Percentiles rank a stretch among this genome's conserved stretches.
These are phyloP conservation scores for Globisporangium recalcitrans DNA, from an alignment of 352 stramenopile genomes.

Conservation along the genomic window DNA sequence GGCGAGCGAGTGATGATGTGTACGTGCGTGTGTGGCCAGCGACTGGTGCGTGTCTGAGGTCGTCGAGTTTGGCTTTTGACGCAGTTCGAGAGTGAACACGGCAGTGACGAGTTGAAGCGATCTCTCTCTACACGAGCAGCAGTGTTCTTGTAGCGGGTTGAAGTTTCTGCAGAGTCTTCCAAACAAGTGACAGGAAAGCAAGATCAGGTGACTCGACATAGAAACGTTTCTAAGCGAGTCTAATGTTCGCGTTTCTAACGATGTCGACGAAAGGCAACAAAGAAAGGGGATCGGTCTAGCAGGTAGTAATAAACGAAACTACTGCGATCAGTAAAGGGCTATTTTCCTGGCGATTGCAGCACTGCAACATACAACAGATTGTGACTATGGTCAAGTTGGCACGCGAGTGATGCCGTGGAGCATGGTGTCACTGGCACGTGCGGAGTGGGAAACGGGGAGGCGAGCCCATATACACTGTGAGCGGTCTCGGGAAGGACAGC, in stretches of 20 bases:
- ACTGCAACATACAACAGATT: neutral
- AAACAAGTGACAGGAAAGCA: neutral
- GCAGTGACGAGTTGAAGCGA: constrained; percentile 8
- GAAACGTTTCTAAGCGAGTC: neutral
- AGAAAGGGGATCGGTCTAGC: neutral
- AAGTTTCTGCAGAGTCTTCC: constrained; percentile 9
- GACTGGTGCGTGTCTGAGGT: neutral
- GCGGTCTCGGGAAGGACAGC: neutral
- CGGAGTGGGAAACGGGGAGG: neutral
- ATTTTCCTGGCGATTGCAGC: neutral
- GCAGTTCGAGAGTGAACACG: neutral
- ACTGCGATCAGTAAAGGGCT: neutral
- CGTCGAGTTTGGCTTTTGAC: neutral
- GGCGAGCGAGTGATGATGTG: too few species aligned
- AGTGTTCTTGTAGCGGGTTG: constrained; percentile 17
- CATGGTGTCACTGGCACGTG: neutral
- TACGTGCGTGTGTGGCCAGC: neutral
- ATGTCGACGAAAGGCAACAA: constrained; percentile 7
- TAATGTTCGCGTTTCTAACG: neutral
- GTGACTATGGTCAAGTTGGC: neutral
- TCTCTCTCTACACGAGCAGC: constrained; percentile 9
- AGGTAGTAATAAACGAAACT: neutral
- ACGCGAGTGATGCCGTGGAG: neutral
- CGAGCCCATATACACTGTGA: neutral
- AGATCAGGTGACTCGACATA: neutral